Evolutionary conservation across 768 basidiomycete genomes (phyloP), one percentile per base, ranked within the genome.

Genomic region (Favolaschia claudopus): DNA sequence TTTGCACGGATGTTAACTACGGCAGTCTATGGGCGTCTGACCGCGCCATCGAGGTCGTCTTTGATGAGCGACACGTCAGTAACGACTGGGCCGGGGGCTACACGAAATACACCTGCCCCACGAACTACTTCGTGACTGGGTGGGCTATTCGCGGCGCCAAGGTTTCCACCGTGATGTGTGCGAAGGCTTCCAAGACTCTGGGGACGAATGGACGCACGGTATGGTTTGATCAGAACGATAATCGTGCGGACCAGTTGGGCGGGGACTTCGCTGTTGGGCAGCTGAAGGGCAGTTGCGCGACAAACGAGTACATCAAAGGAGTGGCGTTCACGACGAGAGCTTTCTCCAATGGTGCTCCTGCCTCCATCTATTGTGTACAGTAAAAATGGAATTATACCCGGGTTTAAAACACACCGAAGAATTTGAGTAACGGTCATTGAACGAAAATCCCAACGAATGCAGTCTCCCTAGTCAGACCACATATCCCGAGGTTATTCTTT

Each of bases 181-280:
- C 45, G 7, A 15, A 55, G 2, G 59, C 63, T 17, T 15, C 46
- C 15, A 14, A 15, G 28, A 17, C 55, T 3, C 53, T 65, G 6
- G 56, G 60, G 7, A 58, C 59, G 32, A 56, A 9, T 7, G 43
- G 62, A 24, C 58, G 58, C 37, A 65, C 63, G 27, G 63, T 65
- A 29, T 65, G 63, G 63, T 65, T 65, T 20, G 46, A 65, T 44
- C 50, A 61, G 43, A 36, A 42, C 27, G 63, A 65, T 29, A 55
- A 57, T 22, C 44, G 59, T 13, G 51, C 45, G 31, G 51, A 65
- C 25, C 12, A 5, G 15, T 28, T 48, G 14, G 63, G 63, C 1
- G 63, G 58, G 15, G 63, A 64, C 24, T 65, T 48, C 12, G 63
- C 63, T 5, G 3, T 7, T 4, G 42, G 55, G 22, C 39, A 61